Percentiles rank a stretch among this genome's conserved stretches.
These are phyloP conservation scores for Cucumis melo DNA, from an alignment of 306 rosid species.

Conservation along the genomic window DNA sequence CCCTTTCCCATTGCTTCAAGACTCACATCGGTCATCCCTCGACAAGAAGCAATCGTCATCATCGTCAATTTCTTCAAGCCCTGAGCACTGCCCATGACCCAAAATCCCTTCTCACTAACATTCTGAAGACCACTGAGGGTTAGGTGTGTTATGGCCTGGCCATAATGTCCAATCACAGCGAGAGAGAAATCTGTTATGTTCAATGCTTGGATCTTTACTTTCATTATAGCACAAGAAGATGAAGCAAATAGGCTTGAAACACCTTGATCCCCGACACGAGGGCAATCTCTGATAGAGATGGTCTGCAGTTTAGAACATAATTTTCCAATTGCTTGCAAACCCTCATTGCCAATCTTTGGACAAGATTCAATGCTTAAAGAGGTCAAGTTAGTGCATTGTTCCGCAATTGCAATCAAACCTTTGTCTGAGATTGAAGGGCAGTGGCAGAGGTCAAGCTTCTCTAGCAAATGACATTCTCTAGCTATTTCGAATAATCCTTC, in stretches of 20 bases:
- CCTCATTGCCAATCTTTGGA: slow-evolving; percentile 68
- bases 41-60: slow-evolving; percentile 52
- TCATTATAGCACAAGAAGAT: slow-evolving; percentile 39
- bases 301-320: slow-evolving; percentile 53
- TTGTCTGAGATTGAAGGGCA: slow-evolving; percentile 59
- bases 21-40: slow-evolving; percentile 76
- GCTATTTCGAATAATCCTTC: slow-evolving; percentile 64
- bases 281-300: slow-evolving; percentile 63
- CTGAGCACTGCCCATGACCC: slow-evolving; percentile 85
- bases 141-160: slow-evolving; percentile 51
- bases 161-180: slow-evolving; percentile 87
- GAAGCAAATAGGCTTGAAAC: slow-evolving; percentile 60
- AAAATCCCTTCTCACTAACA: slow-evolving; percentile 74
- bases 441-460: slow-evolving; percentile 66
- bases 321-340: slow-evolving; percentile 70
- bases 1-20: slow-evolving; percentile 76
- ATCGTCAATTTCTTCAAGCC: slow-evolving; percentile 58
- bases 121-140: slow-evolving; percentile 53
- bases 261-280: slow-evolving; percentile 89
- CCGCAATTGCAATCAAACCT: slow-evolving; percentile 79
- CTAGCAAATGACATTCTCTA: slow-evolving; percentile 67
- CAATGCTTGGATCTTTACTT: slow-evolving; percentile 75
- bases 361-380: slow-evolving; percentile 67
- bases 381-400: slow-evolving; percentile 69
- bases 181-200: slow-evolving; percentile 88